These are phyloP conservation scores for Syzygium aromaticum DNA, from an alignment of 345 rosid species.

Conservation along the genomic window DNA sequence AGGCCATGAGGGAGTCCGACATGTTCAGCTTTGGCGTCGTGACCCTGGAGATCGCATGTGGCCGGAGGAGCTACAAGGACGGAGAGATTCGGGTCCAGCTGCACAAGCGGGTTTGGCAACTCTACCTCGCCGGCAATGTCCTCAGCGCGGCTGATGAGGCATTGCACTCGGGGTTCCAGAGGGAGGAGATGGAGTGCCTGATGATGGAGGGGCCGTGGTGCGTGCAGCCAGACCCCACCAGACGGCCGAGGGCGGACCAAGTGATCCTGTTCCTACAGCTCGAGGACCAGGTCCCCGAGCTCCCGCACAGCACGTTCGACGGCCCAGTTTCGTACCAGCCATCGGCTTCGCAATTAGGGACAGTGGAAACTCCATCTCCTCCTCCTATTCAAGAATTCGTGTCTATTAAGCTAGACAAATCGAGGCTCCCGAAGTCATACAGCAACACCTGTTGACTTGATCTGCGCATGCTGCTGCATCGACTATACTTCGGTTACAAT, in stretches of 20 bases:
- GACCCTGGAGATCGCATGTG: background rate
- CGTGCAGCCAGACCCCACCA: background rate
- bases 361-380: background rate
- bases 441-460: too few species aligned
- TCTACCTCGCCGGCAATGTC: background rate
- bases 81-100: background rate
- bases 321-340: background rate
- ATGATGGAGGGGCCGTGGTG: background rate
- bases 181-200: background rate
- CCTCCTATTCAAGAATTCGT: background rate
- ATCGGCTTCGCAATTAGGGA: background rate
- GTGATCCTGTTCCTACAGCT: background rate
- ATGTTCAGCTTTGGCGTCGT: background rate
- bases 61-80: background rate
- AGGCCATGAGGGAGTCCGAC: background rate
- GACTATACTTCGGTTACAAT: background rate
- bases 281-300: background rate
- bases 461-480: background rate
- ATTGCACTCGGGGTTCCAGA: background rate
- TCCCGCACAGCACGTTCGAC: fast-evolving
- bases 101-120: background rate
- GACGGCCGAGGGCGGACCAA: background rate
- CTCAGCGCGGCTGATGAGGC: background rate
- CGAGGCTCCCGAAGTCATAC: background rate
- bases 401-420: background rate